Conservation (phyloP, 371 early-diverging fungal genomes). For the Mortierella sp. region DNA sequence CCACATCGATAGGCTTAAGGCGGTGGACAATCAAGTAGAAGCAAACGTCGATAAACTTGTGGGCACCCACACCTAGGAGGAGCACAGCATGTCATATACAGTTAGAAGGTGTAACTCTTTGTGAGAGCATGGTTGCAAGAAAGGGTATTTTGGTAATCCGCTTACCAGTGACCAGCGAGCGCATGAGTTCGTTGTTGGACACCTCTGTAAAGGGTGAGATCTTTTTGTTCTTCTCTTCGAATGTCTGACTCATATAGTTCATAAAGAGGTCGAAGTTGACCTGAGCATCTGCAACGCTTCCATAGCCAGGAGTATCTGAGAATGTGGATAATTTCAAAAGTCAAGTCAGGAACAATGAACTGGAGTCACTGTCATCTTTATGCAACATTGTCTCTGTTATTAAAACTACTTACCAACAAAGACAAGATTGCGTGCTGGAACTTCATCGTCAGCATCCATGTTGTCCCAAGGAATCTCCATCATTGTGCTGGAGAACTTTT, state of each 20-base stretch:
- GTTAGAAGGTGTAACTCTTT: not conserved
- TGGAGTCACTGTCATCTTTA: not conserved
- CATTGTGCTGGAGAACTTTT: constrained; percentile 58
- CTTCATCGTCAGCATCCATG: constrained; percentile 57
- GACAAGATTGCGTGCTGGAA: constrained; percentile 59
- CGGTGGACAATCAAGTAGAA: constrained; percentile 76
- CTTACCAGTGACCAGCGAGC: constrained; percentile 54
- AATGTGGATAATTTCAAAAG: not conserved
- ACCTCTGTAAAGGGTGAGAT: constrained; percentile 54
- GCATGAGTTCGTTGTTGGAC: constrained; percentile 54
- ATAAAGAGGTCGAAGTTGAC: constrained; percentile 51
- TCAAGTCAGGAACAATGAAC: not conserved
- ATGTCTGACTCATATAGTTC: constrained; percentile 45
- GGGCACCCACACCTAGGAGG: constrained; percentile 44
- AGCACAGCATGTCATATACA: not conserved
- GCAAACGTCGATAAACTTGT: constrained; percentile 78
- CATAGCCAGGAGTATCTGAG: constrained; percentile 54
- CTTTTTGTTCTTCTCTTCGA: constrained; percentile 52
- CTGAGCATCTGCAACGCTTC: constrained; percentile 52
- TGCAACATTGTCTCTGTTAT: not conserved
- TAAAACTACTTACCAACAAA: constrained; percentile 46
- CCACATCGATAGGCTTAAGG: constrained; percentile 79
- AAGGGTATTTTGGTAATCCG: not conserved
- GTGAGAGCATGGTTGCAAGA: not conserved
- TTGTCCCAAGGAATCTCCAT: constrained; percentile 54